phyloP scores from a whole-genome alignment of 2,329 filamentous ascomycete genomes.

The Aspergillus piperis region DNA sequence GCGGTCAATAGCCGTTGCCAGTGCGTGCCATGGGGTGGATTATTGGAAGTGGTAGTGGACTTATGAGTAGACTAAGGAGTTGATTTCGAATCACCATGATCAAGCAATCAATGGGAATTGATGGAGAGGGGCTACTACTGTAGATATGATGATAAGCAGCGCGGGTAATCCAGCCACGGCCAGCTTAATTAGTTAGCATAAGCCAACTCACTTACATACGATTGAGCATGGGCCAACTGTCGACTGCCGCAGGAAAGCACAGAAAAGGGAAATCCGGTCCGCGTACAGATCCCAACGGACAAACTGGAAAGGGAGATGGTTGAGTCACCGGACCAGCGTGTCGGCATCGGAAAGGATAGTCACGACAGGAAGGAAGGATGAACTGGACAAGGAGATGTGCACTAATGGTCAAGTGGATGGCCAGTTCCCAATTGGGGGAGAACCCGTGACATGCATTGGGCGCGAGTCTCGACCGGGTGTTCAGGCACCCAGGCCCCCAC shows the following conservation, averaged over 20 bases:
- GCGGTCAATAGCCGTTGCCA: neutral
- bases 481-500: slow-evolving; percentile 18
- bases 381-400: neutral
- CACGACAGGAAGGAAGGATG: neutral
- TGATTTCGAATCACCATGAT: neutral
- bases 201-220: too few relatives aligned
- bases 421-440: neutral
- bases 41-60: neutral
- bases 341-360: neutral
- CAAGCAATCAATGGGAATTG: neutral
- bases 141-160: neutral
- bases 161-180: too few relatives aligned
- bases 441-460: slow-evolving; percentile 16
- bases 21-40: neutral
- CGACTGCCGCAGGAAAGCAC: slow-evolving; percentile 9
- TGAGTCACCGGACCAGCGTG: slow-evolving; percentile 19
- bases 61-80: neutral
- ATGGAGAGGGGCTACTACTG: too few relatives aligned
- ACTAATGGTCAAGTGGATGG: neutral
- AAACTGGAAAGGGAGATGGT: neutral
- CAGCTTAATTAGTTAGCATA: too few relatives aligned
- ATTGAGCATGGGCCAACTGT: neutral
- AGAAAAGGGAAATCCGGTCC: slow-evolving; percentile 16
- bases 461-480: slow-evolving; percentile 15
- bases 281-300: neutral